Conservation (phyloP, 2,329 filamentous ascomycete genomes). For the Phialocephala sp. region DNA sequence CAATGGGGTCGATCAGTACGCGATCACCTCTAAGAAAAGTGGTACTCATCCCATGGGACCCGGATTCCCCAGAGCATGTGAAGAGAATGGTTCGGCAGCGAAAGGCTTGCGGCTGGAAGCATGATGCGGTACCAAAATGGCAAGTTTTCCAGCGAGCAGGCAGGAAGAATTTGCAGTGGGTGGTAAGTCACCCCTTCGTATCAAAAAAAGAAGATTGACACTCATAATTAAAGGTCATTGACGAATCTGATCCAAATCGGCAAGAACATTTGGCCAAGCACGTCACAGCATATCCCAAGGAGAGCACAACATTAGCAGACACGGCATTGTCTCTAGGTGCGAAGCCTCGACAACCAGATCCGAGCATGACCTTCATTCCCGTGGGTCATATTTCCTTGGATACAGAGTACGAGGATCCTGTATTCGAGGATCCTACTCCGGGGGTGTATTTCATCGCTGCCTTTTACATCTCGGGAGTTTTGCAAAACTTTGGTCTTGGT, state of each 20-base stretch:
- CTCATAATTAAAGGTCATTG: constrained; percentile 19
- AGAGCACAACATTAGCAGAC: constrained; percentile 30
- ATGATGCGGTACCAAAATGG: constrained; percentile 42
- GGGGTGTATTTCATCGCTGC: constrained; percentile 32
- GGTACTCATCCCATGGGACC: constrained; percentile 51
- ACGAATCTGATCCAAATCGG: constrained; percentile 9
- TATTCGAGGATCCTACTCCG: constrained; percentile 14
- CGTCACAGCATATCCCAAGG: constrained; percentile 26
- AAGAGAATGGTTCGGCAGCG: constrained; percentile 50
- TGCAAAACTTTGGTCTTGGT: constrained; percentile 35
- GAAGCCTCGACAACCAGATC: constrained; percentile 17
- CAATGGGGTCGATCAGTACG: not conserved
- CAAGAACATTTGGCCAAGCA: constrained; percentile 24
- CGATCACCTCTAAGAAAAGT: not conserved
- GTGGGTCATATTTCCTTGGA: constrained; percentile 39
- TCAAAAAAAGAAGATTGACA: not conserved
- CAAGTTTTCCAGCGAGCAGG: constrained; percentile 28
- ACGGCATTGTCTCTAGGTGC: constrained; percentile 27
- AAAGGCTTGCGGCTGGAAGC: constrained; percentile 51
- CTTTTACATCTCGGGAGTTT: constrained; percentile 34
- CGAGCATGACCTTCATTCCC: constrained; percentile 31
- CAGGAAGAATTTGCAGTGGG: constrained; percentile 32
- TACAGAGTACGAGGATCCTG: constrained; percentile 14
- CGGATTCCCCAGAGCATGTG: constrained; percentile 45
- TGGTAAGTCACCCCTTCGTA: constrained; percentile 28